Base-by-base conservation (phyloP, 2,329 filamentous ascomycete species). In the Trichoderma endophyticum region DNA sequence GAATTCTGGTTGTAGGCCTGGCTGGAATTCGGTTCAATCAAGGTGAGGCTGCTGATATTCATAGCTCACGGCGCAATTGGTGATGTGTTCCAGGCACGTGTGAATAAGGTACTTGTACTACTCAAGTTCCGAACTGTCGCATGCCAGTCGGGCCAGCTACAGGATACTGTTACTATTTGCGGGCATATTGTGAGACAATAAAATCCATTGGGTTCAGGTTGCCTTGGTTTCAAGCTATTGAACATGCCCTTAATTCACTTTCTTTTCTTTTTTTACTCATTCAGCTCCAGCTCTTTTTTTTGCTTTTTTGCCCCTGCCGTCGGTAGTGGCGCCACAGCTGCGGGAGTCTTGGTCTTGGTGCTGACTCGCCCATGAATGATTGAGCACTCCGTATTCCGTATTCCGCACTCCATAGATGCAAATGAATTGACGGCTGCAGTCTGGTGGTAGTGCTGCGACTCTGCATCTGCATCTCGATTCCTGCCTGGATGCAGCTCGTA, bases 181-280 rank as follows among this genome's bases (percentile, higher is more conserved):
- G 57, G 66, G 36, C 39, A 26, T 34, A 15, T 36, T 62, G 36
- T 61, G 66, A 70, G 66, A 70, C 66, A 54, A 62, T 54, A 26
- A 28, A 69, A 69, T 69, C 59, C 36, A 54, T 62, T 51, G 28
- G 48, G n/a, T 24, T 24, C 48, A 24, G 14, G 57, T 70, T 70
- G 66, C 56, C 66, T 61, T 70, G 66, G 66, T 51, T 54, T 62
- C 39, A 32, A 56, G 64, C 54, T 59, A 39, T 39, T 43, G n/a
- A 24, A 18, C 54, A 26, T n/a, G 8, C 51, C 34, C 26, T 12
- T 32, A 30, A 6, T 54, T 24, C 12, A 34, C 21, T 32, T 21
- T 14, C 24, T 15, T 11, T 65, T 54, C 26, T 32, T 32, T 54
- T 32, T n/a, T 36, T 24, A 6, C 21, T 59, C 8, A 18, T 43